Base-by-base conservation (phyloP, 805 yeast species). In the Myxozyma udenii region DNA sequence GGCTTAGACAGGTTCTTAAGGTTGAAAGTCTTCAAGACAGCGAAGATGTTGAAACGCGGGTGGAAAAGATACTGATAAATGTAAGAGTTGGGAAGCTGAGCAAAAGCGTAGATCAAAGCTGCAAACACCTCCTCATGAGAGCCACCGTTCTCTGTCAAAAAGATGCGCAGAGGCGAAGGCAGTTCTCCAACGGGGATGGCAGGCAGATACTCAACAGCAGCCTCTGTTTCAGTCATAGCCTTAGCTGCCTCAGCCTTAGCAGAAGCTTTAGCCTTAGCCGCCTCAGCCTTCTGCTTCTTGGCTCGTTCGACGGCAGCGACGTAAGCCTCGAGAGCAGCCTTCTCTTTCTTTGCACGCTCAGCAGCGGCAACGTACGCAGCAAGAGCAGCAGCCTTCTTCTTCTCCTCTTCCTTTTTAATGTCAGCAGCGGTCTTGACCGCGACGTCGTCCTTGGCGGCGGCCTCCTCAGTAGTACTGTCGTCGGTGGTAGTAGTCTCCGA, bases 101-200 rank as follows among this genome's bases (percentile, higher is more conserved):
- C 58, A 35, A 56, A 56, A 3, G 60, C 59, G 39, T 56, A 53
- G 23, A 56, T 54, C 46, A 56, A 28, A 11, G 60, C 52, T 12
- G 55, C 60, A n/a, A 50, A 54, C 14, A 56, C 60, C 25, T 56
- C 60, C 21, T 56, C 60, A 26, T 56, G 60, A 11, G 55, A 49
- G 3, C 60, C 60, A 19, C 54, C 60, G 22, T 46, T 46, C 44
- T 56, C 60, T 6, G 50, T 37, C 24, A 56, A 28, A 32, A 50
- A 41, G 19, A 55, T 48, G 7, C 59, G 53, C 22, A 55, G 48
- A 25, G 58, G 58, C 26, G 40, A 30, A 16, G 59, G 59, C 14
- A 52, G 38, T 4, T 52, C 37, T n/a, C 59, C 58, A 14, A 24
- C 24, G 6, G 41, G 38, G 18, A 54, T 40, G 4, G 57, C 50